A percentile compares a stretch with the other conserved stretches of the same genome.
Conservation (phyloP, 352 stramenopile genomes). For the Pythium phragmiticola region DNA sequence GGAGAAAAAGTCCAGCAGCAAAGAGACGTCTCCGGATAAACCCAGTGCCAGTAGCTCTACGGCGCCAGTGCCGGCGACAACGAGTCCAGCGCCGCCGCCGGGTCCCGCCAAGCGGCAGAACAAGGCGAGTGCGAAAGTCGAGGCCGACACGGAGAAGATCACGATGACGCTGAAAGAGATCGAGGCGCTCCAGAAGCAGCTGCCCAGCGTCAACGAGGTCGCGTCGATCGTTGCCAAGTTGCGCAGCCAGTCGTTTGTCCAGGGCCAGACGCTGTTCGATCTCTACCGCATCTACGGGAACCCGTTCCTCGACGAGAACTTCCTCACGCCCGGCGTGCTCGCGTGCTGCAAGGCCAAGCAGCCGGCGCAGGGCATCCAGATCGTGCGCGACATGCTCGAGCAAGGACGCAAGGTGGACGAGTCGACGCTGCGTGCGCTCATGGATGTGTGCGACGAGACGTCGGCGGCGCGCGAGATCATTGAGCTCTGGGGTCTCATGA, state of each 20-base stretch:
- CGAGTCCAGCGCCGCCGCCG: background rate
- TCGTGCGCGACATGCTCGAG: conserved; percentile 81
- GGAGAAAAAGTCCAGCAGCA: conserved; percentile 11
- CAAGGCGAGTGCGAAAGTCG: background rate
- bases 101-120: background rate
- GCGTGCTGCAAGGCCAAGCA: conserved; percentile 80
- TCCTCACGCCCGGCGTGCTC: conserved; percentile 73
- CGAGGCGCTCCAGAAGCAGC: conserved; percentile 65
- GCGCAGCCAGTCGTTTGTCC: conserved; percentile 67
- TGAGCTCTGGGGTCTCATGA: conserved; percentile 72
- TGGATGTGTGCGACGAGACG: conserved; percentile 71
- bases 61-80: background rate
- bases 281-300: conserved; percentile 87
- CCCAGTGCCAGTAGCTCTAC: background rate
- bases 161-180: conserved; percentile 76
- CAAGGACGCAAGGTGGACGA: conserved; percentile 84
- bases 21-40: conserved; percentile 6
- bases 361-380: conserved; percentile 64
- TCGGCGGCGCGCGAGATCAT: conserved; percentile 61
- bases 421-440: conserved; percentile 63
- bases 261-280: conserved; percentile 79
- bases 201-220: conserved; percentile 68
- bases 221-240: conserved; percentile 56
- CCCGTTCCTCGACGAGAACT: conserved; percentile 79
- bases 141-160: conserved; percentile 62